Percentiles rank a stretch among this genome's conserved stretches.
Conservation (phyloP, 2,329 filamentous ascomycete genomes). For the Periglandula ipomoeae region DNA sequence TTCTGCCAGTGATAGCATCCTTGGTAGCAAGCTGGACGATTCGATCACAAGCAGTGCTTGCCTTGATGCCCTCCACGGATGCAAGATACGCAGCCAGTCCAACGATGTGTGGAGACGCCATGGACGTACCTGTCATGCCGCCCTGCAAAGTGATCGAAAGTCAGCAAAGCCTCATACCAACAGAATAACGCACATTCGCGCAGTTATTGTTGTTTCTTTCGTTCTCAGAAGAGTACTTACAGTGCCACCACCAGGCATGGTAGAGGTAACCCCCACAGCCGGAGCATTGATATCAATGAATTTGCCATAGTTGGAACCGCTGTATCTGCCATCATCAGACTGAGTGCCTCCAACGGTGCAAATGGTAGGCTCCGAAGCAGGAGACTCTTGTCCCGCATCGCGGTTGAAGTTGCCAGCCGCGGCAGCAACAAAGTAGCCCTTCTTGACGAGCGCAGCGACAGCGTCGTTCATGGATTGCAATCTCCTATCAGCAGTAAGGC, state of each 20-base stretch:
- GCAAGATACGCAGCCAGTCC: slow-evolving; percentile 13
- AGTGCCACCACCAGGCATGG: slow-evolving; percentile 31
- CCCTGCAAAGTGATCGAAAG: slow-evolving; percentile 5
- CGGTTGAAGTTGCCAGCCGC: slow-evolving; percentile 39
- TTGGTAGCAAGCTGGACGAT: slow-evolving; percentile 33
- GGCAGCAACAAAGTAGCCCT: slow-evolving; percentile 39
- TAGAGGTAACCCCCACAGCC: slow-evolving; percentile 30
- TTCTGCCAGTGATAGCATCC: slow-evolving; percentile 26
- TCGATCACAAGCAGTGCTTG: slow-evolving; percentile 34
- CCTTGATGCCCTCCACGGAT: slow-evolving; percentile 18
- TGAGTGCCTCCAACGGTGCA: slow-evolving; percentile 38
- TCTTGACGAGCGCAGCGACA: slow-evolving; percentile 28
- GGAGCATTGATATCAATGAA: slow-evolving; percentile 36
- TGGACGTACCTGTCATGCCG: slow-evolving; percentile 36
- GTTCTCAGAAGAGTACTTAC: slow-evolving; percentile 14
- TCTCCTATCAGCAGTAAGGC: slow-evolving; percentile 27
- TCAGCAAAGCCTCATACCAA: background rate
- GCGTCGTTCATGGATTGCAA: slow-evolving; percentile 33
- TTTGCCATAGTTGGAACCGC: slow-evolving; percentile 37
- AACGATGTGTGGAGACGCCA: slow-evolving; percentile 28
- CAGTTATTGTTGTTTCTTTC: background rate
- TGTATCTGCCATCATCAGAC: slow-evolving; percentile 23
- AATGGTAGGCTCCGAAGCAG: slow-evolving; percentile 29
- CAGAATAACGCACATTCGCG: background rate
- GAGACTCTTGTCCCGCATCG: slow-evolving; percentile 28